phyloP scores from a whole-genome alignment of 495 filamentous ascomycete genomes.

The Cairneyella variabilis region DNA sequence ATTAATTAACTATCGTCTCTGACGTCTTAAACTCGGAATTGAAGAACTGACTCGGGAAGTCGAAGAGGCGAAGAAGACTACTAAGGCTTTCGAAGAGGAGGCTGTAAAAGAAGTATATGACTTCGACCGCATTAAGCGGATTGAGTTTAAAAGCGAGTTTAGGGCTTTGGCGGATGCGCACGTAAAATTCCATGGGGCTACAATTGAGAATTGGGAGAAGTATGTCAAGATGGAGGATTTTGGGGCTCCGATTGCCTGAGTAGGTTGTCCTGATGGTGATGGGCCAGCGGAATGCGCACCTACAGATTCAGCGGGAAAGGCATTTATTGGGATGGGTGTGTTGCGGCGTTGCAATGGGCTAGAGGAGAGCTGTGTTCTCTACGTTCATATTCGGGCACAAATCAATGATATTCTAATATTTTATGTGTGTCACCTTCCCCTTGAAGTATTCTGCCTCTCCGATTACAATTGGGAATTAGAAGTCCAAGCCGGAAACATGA shows the following conservation, averaged over 20 bases:
- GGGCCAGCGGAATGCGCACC: not conserved
- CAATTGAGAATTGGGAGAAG: conserved; percentile 81
- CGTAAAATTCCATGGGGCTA: conserved; percentile 77
- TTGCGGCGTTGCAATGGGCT: not conserved
- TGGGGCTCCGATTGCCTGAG: conserved; percentile 32
- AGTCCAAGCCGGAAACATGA: not conserved
- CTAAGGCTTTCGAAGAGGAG: conserved; percentile 89
- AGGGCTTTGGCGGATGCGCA: conserved; percentile 80
- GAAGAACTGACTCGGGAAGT: conserved; percentile 85
- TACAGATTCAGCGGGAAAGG: not conserved
- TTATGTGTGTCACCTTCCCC: not conserved
- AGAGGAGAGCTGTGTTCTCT: not conserved
- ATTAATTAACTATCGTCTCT: no score
- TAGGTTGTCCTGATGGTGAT: not conserved
- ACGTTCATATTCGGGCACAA: not conserved
- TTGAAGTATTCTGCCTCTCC: not conserved
- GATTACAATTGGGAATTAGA: not conserved
- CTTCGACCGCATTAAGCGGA: conserved; percentile 93
- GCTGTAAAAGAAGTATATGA: conserved; percentile 86
- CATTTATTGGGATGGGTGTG: not conserved
- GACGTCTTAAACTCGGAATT: conserved; percentile 88
- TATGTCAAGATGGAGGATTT: conserved; percentile 84
- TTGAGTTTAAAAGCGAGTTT: conserved; percentile 85
- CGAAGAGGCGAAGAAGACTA: conserved; percentile 75
- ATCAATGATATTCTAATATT: conserved; percentile 1